These are phyloP conservation scores for Polyplosphaeria fusca DNA, from an alignment of 495 filamentous ascomycete genomes.

Conservation along the genomic window DNA sequence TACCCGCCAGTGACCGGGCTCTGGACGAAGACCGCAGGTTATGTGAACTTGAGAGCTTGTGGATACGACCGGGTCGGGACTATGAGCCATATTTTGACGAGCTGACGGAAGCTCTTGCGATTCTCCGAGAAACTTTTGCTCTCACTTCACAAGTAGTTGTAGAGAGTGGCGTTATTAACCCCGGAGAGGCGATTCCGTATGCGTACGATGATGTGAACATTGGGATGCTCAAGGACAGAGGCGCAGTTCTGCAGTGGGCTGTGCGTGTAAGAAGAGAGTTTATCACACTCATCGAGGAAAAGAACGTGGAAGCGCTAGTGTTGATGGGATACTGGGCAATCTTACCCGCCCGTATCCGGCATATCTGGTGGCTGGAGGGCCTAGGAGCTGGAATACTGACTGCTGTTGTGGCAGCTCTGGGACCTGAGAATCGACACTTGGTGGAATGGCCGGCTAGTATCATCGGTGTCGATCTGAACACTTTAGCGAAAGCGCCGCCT, in stretches of 20 bases:
- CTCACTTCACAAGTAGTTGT: slow-evolving; percentile 24
- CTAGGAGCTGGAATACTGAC: slow-evolving; percentile 17
- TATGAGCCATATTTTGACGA: slow-evolving; percentile 4
- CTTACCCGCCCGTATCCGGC: slow-evolving; percentile 13
- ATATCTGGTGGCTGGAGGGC: slow-evolving; percentile 29
- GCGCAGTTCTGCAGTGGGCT: slow-evolving; percentile 22
- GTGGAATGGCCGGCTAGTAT: slow-evolving; percentile 23
- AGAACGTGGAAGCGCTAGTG: slow-evolving; percentile 26
- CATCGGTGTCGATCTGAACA: slow-evolving; percentile 16
- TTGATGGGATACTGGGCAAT: slow-evolving; percentile 27
- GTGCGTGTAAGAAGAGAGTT: slow-evolving; percentile 14
- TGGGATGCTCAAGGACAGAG: slow-evolving; percentile 23
- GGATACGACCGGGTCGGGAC: slow-evolving; percentile 9
- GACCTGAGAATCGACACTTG: slow-evolving; percentile 20
- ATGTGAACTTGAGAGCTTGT: slow-evolving; percentile 13
- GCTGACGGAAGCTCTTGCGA: neutral
- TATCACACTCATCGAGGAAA: slow-evolving; percentile 14
- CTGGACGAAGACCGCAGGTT: slow-evolving; percentile 23
- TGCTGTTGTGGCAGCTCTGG: slow-evolving; percentile 18
- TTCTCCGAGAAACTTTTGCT: slow-evolving; percentile 13
- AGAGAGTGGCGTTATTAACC: neutral
- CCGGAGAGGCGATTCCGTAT: neutral
- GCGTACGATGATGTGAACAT: slow-evolving; percentile 4
- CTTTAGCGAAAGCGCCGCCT: no score
- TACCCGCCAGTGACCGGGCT: slow-evolving; percentile 5